Conservation (phyloP, 441 rosid species). For the Pelargonium myrrhifolium region DNA sequence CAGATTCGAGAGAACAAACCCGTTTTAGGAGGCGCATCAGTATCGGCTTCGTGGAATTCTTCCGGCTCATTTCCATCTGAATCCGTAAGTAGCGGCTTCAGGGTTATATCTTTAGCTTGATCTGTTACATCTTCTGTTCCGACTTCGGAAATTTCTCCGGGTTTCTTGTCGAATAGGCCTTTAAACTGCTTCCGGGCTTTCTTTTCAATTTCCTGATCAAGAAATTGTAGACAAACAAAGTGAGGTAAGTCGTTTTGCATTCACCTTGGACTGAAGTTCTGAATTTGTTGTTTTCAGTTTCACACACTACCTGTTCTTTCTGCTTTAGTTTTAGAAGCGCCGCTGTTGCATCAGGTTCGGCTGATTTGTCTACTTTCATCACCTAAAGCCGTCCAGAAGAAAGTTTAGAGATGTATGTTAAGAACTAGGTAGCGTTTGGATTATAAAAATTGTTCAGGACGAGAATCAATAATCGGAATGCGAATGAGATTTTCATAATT, state of each 20-base stretch:
- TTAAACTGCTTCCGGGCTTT: conserved; percentile 79
- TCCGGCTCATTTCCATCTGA: conserved; percentile 22
- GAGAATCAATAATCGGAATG: no score
- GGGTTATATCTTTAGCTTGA: conserved; percentile 17
- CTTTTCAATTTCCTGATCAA: conserved; percentile 59
- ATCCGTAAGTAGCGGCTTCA: conserved; percentile 9
- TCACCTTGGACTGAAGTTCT: neutral
- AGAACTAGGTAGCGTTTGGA: neutral
- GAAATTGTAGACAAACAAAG: neutral
- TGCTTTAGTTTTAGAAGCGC: conserved; percentile 79
- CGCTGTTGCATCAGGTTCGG: conserved; percentile 54
- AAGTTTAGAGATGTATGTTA: conserved; percentile 16
- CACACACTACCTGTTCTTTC: conserved; percentile 55
- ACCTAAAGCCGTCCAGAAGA: conserved; percentile 32
- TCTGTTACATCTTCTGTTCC: conserved; percentile 31
- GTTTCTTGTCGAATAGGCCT: conserved; percentile 84
- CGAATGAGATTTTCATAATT: no score
- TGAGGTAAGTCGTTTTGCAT: neutral
- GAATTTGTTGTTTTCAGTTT: conserved; percentile 12
- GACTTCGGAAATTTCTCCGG: conserved; percentile 58
- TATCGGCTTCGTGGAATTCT: conserved; percentile 23
- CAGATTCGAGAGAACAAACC: conserved; percentile 44
- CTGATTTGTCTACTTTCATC: conserved; percentile 51
- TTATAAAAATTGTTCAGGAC: no score
- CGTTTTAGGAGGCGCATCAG: conserved; percentile 22